A percentile compares a stretch with the other conserved stretches of the same genome.
These are phyloP conservation scores for Dioscorea zingiberensis DNA, from an alignment of 106 monocot species.

Conservation along the genomic window DNA sequence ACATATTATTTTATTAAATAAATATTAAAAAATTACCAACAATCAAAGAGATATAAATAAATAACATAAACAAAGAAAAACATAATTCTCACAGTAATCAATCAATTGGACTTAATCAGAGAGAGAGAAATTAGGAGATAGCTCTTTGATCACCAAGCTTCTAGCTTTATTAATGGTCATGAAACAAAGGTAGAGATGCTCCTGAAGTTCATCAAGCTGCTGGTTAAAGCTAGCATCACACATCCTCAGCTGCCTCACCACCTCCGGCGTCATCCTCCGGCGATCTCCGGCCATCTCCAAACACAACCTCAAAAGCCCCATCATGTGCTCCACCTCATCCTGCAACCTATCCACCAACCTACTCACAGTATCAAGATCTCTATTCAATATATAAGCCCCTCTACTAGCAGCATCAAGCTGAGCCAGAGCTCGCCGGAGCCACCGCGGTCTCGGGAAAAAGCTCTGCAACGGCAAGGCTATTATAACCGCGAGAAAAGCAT, in stretches of 20 bases:
- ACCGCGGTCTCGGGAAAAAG: neutral
- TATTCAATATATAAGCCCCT: slow-evolving; percentile 59
- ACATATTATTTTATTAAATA: too few relatives aligned
- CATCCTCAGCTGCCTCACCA: slow-evolving; percentile 45
- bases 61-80: too few relatives aligned
- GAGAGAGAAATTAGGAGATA: too few relatives aligned
- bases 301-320: slow-evolving; percentile 34
- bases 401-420: slow-evolving; percentile 58
- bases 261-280: slow-evolving; percentile 26
- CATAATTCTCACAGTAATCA: too few relatives aligned
- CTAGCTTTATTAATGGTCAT: slow-evolving; percentile 72
- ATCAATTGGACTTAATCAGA: too few relatives aligned
- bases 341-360: slow-evolving; percentile 46
- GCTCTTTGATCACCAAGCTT: slow-evolving; percentile 55
- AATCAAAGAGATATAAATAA: too few relatives aligned
- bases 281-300: slow-evolving; percentile 15
- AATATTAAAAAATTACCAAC: too few relatives aligned
- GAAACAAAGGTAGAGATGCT: slow-evolving; percentile 71
- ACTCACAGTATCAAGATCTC: slow-evolving; percentile 66
- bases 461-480: slow-evolving; percentile 19
- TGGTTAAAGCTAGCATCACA: slow-evolving; percentile 34
- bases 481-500: slow-evolving; percentile 31
- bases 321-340: slow-evolving; percentile 60
- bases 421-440: slow-evolving; percentile 18
- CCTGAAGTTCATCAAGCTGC: slow-evolving; percentile 75